These are phyloP conservation scores for Ettlia oleoabundans DNA, from an alignment of 139 green algal species.

Conservation along the genomic window DNA sequence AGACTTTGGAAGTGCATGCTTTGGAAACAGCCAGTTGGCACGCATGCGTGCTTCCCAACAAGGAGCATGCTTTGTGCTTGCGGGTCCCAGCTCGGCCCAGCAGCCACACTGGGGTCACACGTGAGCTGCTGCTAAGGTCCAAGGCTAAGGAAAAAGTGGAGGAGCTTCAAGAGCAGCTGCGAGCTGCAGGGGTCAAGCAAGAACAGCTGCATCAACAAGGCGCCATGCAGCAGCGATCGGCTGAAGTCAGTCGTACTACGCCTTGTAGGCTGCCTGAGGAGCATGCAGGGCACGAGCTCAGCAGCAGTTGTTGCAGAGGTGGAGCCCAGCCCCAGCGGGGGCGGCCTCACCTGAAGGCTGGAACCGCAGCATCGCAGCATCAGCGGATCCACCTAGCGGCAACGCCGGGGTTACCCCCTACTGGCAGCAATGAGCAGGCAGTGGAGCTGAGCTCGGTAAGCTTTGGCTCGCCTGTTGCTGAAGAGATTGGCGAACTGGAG, in stretches of 20 bases:
- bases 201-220: neutral
- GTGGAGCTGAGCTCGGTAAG: too few species aligned
- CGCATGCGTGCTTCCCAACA: slow-evolving; percentile 17
- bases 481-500: neutral
- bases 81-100: neutral
- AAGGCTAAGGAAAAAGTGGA: neutral
- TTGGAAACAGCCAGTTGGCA: slow-evolving; percentile 12
- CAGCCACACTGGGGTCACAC: neutral
- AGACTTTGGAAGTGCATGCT: slow-evolving; percentile 19
- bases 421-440: too few species aligned
- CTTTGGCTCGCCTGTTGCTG: slow-evolving; percentile 12
- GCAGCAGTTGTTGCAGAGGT: neutral
- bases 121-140: slow-evolving; percentile 35
- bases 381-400: too few species aligned
- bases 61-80: slow-evolving; percentile 30
- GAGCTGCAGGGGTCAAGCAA: neutral
- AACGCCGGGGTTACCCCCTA: too few species aligned
- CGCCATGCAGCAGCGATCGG: neutral
- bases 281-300: neutral
- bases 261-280: neutral
- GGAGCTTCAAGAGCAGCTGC: slow-evolving; percentile 1
- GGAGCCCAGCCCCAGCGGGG: too few species aligned
- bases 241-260: too few species aligned
- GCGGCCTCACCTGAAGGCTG: too few species aligned
- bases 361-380: too few species aligned